Evolutionary conservation across 139 green algal genomes (phyloP), one percentile per base, ranked within the genome.

Genomic region (Mychonastes homosphaera): DNA sequence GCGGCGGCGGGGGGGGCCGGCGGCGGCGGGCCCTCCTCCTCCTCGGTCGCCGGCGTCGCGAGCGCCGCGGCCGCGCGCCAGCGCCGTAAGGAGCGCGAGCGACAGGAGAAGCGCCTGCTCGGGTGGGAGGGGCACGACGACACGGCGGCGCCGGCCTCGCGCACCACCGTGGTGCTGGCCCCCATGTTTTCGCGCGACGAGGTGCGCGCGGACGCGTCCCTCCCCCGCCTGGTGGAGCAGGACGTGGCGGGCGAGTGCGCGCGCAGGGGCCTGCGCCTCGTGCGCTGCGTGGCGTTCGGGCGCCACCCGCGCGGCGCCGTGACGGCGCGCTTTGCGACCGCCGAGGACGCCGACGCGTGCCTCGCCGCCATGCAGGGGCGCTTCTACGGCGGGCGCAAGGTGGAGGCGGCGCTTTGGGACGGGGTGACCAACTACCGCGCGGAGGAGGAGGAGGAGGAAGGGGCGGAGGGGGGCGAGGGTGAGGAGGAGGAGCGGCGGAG

Each of bases 121-220:
- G 80, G 80, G 7, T 95, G 87, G 87, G 73, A 70, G 18, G 90
- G 90, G 32, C 95, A 94, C 67, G 90, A 97, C 65, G 91, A 97
- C 63, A 69, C 65, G 47, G 64, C 80, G 32, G 75, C 82, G n/a
- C 43, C 77, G 6, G 70, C 18, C 23, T 12, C 26, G 43, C 72
- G 82, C 72, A 70, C 85, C 18, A 97, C 88, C 0, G 87, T 95
- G 18, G 75, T 97, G 9, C 52, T 97, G 35, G 78, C 79, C 44
- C 47, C 84, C 53, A 92, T 97, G 85, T 97, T 96, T 58, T 41
- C 48, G n/a, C 73, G 73, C 0, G 28, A 38, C 21, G 56, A 71
- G 44, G 32, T 36, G 26, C 38, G 30, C n/a, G 53, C 19, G 16
- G 60, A 63, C 19, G 6, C 45, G 3, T 24, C 15, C 49, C 47